These are phyloP conservation scores for Cubamyces sp. DNA, from an alignment of 768 basidiomycete genomes.

Conservation along the genomic window DNA sequence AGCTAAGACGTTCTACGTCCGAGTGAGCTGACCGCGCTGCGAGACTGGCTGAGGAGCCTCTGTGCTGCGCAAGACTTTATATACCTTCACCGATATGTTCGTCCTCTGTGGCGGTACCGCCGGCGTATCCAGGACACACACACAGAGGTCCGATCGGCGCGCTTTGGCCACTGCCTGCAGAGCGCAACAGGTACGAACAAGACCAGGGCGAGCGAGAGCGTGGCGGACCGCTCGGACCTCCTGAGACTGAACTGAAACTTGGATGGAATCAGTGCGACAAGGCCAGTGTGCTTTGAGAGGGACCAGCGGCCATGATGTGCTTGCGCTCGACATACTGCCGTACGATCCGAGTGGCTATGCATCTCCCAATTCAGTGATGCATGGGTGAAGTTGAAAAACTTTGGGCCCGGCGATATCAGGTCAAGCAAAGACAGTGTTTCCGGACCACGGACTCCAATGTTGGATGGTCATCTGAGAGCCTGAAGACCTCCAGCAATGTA, in stretches of 20 bases:
- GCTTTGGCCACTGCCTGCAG: neutral
- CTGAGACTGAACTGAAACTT: conserved; percentile 11
- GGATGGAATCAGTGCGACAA: neutral
- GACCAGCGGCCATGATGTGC: neutral
- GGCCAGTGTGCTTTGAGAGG: neutral
- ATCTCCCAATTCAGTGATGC: neutral
- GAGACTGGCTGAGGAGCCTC: conserved; percentile 14
- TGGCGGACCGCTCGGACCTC: neutral
- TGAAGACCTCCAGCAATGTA: no score
- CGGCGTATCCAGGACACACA: neutral
- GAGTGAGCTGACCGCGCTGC: conserved; percentile 24
- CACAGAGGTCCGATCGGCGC: no score
- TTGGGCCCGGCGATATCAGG: no score
- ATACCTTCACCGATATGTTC: neutral
- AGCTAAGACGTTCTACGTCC: conserved; percentile 24
- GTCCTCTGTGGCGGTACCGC: neutral
- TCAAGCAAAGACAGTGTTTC: no score
- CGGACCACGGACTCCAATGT: no score
- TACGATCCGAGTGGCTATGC: neutral
- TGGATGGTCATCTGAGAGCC: no score
- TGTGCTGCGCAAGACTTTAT: neutral
- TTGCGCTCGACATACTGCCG: neutral
- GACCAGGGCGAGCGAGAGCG: neutral
- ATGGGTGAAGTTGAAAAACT: no score
- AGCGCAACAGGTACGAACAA: conserved; percentile 11